phyloP scores from a whole-genome alignment of 2,329 filamentous ascomycete species.

The Pseudophaeomoniella oleicola region DNA sequence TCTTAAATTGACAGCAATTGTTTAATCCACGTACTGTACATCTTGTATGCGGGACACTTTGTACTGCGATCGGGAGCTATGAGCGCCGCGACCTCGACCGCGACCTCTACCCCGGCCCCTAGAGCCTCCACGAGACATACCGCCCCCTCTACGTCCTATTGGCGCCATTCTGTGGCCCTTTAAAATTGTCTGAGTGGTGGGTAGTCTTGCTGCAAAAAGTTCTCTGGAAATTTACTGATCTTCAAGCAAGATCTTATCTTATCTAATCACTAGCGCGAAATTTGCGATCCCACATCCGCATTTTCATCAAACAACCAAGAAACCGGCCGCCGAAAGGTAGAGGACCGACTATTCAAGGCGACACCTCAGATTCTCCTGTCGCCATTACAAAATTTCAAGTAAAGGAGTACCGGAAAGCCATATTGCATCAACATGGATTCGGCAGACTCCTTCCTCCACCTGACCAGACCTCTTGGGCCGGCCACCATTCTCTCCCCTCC shows the following conservation, averaged over 20 bases:
- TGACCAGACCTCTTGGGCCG: constrained; percentile 81
- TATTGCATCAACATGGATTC: constrained; percentile 62
- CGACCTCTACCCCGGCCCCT: neutral
- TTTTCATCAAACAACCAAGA: neutral
- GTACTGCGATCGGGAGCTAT: neutral
- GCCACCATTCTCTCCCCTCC: constrained; percentile 64
- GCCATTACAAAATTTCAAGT: no score
- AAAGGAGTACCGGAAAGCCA: no score
- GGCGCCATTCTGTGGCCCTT: neutral
- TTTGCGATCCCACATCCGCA: neutral
- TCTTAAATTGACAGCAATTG: neutral
- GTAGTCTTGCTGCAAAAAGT: no score
- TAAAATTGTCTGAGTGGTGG: no score
- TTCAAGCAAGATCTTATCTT: neutral
- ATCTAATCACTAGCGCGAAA: neutral
- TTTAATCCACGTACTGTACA: neutral
- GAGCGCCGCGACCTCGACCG: neutral
- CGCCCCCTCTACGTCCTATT: neutral
- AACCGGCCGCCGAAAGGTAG: no score
- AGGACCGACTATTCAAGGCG: no score
- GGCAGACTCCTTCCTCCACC: constrained; percentile 80
- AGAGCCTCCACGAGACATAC: neutral
- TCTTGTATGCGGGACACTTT: neutral
- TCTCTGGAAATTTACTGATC: neutral
- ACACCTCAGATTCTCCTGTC: no score